Evolutionary conservation across 2,329 filamentous ascomycete genomes (phyloP).

Genomic region (Colletotrichum higginsianum): DNA sequence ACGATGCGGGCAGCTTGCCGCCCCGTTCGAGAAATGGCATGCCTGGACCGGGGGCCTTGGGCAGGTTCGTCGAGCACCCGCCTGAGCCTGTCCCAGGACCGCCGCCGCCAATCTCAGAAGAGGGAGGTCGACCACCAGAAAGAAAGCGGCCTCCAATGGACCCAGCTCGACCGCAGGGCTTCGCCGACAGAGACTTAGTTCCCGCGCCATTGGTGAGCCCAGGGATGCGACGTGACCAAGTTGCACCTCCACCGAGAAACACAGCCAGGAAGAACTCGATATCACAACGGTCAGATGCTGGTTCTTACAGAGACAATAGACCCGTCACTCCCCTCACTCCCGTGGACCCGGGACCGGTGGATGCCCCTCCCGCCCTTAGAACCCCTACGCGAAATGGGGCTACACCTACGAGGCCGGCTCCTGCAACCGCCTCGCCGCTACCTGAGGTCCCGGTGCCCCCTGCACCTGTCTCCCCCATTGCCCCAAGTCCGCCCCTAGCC

Average conservation of each 20-base stretch:
- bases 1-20: conserved; percentile 65
- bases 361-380: conserved; percentile 30
- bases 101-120: conserved; percentile 47
- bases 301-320: conserved; percentile 52
- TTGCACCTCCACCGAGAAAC: conserved; percentile 66
- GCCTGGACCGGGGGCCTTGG: conserved; percentile 55
- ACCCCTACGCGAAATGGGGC: conserved; percentile 36
- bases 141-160: conserved; percentile 78
- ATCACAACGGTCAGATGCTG: conserved; percentile 51
- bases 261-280: conserved; percentile 62
- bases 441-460: conserved; percentile 32
- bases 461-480: conserved; percentile 32
- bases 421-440: conserved; percentile 24
- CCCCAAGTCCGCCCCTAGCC: conserved; percentile 16
- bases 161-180: conserved; percentile 64
- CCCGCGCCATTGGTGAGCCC: conserved; percentile 72
- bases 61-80: conserved; percentile 52
- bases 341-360: conserved; percentile 18
- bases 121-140: conserved; percentile 69
- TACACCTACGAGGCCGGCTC: conserved; percentile 29
- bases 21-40: conserved; percentile 69
- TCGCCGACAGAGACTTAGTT: conserved; percentile 67
- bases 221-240: conserved; percentile 59
- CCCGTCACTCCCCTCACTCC: conserved; percentile 46
- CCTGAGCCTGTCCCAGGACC: conserved; percentile 46